Base-by-base conservation (phyloP, 345 rosid species). In the Hibiscus trionum region DNA sequence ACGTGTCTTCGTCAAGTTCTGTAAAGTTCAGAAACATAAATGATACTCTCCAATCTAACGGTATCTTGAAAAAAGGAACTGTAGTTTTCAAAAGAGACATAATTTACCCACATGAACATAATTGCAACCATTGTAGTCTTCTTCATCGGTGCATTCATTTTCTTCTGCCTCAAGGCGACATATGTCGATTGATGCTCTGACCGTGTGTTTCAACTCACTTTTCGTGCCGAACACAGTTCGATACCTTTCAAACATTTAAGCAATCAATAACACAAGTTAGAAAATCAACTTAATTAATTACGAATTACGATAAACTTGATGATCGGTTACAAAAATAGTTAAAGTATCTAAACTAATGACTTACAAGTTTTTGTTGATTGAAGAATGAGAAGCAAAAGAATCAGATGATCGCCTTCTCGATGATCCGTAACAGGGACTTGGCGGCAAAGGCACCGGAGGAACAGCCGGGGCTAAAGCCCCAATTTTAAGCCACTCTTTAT, bases 371-470 rank as follows among this genome's bases (percentile, higher is more conserved):
- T 62, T 79, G 79, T 76, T 82, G 63, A 74, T 61, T 31, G 87
- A 74, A 58, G 84, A 80, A n/a, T 33, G 62, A 0, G 88, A 80
- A 49, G 74, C 33, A 55, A 39, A 69, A 16, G 91, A 88, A 85
- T 87, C 91, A 5, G 78, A 84, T 11, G 86, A 85, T 64, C 42
- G 75, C 78, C 88, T 81, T 74, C 86, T 88, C 8, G 83, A 80
- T 26, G 72, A 62, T 74, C 77, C 64, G 72, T 31, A 74, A 61
- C 71, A 63, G 16, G 79, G 74, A 61, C 59, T 78, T 12, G 86
- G 72, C 7, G 90, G 90, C 66, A 85, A 73, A 72, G 89, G 86
- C 64, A 88, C 83, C 11, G 44, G 24, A 64, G 90, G 93, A 76
- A 81, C 61, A 31, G 84, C 14, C 35, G 91, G 84, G n/a, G 83